Base-by-base conservation (phyloP, 169 alveolate genomes). In the Theileria equi region DNA sequence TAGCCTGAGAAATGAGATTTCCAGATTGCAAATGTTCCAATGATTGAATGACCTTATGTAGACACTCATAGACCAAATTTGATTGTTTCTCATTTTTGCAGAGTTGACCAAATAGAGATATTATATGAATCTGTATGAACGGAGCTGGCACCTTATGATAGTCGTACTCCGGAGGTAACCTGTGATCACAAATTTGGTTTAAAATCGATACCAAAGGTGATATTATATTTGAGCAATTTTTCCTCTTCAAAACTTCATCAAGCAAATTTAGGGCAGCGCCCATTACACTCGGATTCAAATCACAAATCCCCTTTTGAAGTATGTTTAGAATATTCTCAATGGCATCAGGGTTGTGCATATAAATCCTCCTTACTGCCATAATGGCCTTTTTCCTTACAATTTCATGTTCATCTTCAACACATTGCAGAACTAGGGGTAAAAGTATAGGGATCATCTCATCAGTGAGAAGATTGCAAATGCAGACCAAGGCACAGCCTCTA, bases 101-200 rank as follows among this genome's bases (percentile, higher is more conserved):
- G 21, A 48, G 29, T n/a, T n/a, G 1, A 1, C 76, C 58, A 55
- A 77, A 53, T 2, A 77, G 35, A 13, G 68, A 53, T 2, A 77
- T 16, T 17, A 66, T 77, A 1, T 64, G 89, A 26, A 94, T 93
- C 80, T 96, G 95, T 52, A 93, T 90, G 98, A 98, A 96, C 29
- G 99, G 99, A 17, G 97, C 99, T 16, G 98, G 98, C 53, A 94
- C 88, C 60, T 96, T 81, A 67, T 94, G 97, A 82, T 96, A 96
- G 64, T 96, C 97, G 74, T 88, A 96, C 44, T 92, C 97, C 57
- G 89, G 84, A 26, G 96, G 94, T 40, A 96, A 84, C 67, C 92
- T 89, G 60, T 93, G 95, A 45, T 93, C 98, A 49, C 92, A 85
- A 19, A 96, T 89, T 89, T 94, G 95, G 67, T 93, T 94, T 73